Conservation (phyloP, 2,329 filamentous ascomycete species). For the Scytalidium lignicola region DNA sequence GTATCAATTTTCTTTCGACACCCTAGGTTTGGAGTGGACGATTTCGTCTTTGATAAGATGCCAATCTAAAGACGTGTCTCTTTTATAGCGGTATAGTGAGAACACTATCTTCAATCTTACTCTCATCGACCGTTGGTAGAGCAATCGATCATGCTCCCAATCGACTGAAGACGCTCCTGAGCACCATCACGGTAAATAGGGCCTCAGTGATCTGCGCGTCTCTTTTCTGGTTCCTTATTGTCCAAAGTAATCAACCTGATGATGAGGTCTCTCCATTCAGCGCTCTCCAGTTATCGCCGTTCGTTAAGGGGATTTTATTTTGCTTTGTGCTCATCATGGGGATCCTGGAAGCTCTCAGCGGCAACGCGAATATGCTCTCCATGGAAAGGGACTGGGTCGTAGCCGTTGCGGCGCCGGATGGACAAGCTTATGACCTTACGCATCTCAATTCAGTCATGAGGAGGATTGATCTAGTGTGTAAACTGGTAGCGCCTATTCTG, state of each 20-base stretch:
- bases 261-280: conserved; percentile 2
- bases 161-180: conserved; percentile 35
- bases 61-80: conserved; percentile 1
- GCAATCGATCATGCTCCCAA: conserved; percentile 36
- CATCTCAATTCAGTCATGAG: conserved; percentile 49
- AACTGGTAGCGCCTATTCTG: conserved; percentile 46
- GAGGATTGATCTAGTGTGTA: conserved; percentile 52
- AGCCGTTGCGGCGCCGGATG: conserved; percentile 28
- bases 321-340: conserved; percentile 32
- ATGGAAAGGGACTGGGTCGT: conserved; percentile 44
- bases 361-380: conserved; percentile 37
- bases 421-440: conserved; percentile 32
- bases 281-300: background rate
- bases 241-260: conserved; percentile 11
- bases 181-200: conserved; percentile 37
- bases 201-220: conserved; percentile 35
- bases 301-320: conserved; percentile 29
- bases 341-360: conserved; percentile 36
- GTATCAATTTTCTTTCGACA: background rate
- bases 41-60: conserved; percentile 3
- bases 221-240: conserved; percentile 34
- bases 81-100: conserved; percentile 27
- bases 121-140: conserved; percentile 36
- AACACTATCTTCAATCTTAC: conserved; percentile 33
- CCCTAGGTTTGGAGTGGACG: conserved; percentile 4